A percentile compares a stretch with the other conserved stretches of the same genome.
Evolutionary conservation across 805 yeast species (phyloP).

Genomic region (Candida vaughaniae): DNA sequence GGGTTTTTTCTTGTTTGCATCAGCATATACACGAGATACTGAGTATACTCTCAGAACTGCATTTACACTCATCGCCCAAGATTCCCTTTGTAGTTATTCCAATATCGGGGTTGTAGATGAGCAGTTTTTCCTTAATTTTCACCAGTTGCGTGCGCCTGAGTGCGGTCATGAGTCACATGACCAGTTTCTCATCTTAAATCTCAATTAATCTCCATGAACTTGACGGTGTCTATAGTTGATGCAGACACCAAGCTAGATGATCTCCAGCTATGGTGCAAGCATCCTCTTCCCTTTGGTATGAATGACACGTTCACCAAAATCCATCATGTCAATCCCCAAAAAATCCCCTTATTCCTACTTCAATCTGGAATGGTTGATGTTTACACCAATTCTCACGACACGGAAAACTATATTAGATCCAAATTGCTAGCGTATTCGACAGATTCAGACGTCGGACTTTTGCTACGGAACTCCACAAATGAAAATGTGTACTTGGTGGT

Average conservation of each 20-base stretch:
- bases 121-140: not conserved
- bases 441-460: slow-evolving; percentile 17
- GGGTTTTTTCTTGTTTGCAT: slow-evolving; percentile 74
- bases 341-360: slow-evolving; percentile 26
- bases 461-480: slow-evolving; percentile 13
- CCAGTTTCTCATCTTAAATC: too few relatives aligned
- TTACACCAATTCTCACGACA: slow-evolving; percentile 18
- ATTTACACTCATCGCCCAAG: slow-evolving; percentile 8
- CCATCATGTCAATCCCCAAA: slow-evolving; percentile 16
- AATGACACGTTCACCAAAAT: slow-evolving; percentile 6
- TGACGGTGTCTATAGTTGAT: slow-evolving; percentile 7
- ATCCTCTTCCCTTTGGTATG: slow-evolving; percentile 4
- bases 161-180: too few relatives aligned
- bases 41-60: slow-evolving; percentile 37
- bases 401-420: slow-evolving; percentile 21
- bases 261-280: slow-evolving; percentile 22
- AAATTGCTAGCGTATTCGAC: slow-evolving; percentile 13
- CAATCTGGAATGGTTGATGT: slow-evolving; percentile 19
- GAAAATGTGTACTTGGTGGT: slow-evolving; percentile 12
- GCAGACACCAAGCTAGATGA: slow-evolving; percentile 13
- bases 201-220: too few relatives aligned
- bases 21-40: slow-evolving; percentile 77
- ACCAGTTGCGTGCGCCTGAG: too few relatives aligned
- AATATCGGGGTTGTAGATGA: not conserved
- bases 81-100: too few relatives aligned